Base-by-base conservation (phyloP, 805 yeast species). In the Teunomyces pallodes region DNA sequence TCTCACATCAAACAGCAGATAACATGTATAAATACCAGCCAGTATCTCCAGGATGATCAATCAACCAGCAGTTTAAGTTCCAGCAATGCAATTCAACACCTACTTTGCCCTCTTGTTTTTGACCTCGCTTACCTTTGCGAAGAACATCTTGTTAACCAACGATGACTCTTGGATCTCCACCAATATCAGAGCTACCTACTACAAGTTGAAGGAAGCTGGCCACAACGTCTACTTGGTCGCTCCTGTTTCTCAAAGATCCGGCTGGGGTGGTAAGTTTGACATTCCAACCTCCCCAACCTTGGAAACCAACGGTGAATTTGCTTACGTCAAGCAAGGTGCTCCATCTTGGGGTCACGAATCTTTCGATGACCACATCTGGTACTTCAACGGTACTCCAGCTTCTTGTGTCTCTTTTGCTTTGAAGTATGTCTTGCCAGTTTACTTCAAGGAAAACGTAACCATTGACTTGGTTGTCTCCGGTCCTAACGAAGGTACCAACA, bases 281-380 rank as follows among this genome's bases (percentile, higher is more conserved):
- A 56, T 73, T 50, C 79, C 84, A 10, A 50, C 61, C 16, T 55
- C 73, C 31, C 59, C 64, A 39, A 69, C 60, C 27, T 67, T 78
- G 54, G 61, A 67, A 42, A 63, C 67, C 13, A 74, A 77, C 51
- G 83, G 79, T 45, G 77, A 74, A 49, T 80, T 79, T 54, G 60
- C 58, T 32, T 77, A 77, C 60, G 75, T 72, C 50, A 68, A 70
- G 50, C 63, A 59, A 1, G 84, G 83, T 33, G 69, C 71, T 24
- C 80, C 82, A 51, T 70, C 81, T 24, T 80, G 83, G 83, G 83
- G 81, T 42, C 76, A 75, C 50, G 83, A 79, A 52, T 62, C 26
- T 9, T 43, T 42, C 35, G 58, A 55, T 45, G 52, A 49, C 49
- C 53, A 55, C 55, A 53, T 55, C 52, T 79, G 83, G 82, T 79